Percentiles rank a stretch among this genome's conserved stretches.
phyloP scores from a whole-genome alignment of 305 asterid species.

The Fraxinus angustifolia region DNA sequence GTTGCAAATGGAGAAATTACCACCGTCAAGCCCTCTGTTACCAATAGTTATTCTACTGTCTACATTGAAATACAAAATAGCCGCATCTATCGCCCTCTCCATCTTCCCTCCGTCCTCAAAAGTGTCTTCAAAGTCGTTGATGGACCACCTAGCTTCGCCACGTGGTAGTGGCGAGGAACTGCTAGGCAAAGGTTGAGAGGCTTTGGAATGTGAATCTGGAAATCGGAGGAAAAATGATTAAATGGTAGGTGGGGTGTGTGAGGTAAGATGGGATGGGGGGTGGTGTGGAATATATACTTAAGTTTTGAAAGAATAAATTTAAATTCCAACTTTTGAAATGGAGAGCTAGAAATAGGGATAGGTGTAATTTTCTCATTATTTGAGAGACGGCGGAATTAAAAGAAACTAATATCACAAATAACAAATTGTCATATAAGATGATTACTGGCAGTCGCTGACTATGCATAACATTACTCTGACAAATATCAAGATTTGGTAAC shows the following conservation, averaged over 20 bases:
- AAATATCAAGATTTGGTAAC: neutral
- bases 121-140: neutral
- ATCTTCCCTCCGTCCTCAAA: neutral
- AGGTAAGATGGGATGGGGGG: neutral
- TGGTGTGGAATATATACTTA: neutral
- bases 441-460: neutral
- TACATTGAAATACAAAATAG: neutral
- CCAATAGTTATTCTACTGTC: neutral
- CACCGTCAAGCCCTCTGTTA: neutral
- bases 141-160: neutral
- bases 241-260: neutral
- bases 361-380: neutral
- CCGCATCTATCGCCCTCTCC: neutral
- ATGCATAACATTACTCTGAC: neutral
- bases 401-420: neutral
- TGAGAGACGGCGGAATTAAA: neutral
- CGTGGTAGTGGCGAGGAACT: neutral
- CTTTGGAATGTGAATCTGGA: neutral
- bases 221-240: neutral
- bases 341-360: neutral
- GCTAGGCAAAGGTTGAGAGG: neutral
- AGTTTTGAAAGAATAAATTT: neutral
- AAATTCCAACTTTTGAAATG: neutral
- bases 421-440: neutral
- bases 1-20: neutral